phyloP scores from a whole-genome alignment of 495 filamentous ascomycete species.

The Penicillium salamii region DNA sequence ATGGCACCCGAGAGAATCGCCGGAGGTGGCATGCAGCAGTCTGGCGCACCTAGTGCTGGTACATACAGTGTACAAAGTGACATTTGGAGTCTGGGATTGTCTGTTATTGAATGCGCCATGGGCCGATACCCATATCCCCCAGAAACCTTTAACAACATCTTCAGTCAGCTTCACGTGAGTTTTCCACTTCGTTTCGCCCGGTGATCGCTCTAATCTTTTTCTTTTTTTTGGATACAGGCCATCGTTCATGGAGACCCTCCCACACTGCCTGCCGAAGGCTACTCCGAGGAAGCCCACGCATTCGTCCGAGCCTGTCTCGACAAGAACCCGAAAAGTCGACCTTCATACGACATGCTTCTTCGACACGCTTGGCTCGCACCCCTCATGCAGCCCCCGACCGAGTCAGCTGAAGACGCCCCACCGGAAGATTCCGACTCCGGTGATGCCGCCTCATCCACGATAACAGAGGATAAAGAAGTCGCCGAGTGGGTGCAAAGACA shows the following conservation, averaged over 20 bases:
- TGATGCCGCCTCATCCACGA: constrained; percentile 39
- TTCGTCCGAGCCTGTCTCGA: constrained; percentile 90
- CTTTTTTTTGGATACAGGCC: constrained; percentile 64
- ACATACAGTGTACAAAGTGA: constrained; percentile 98
- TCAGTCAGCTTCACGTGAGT: constrained; percentile 95
- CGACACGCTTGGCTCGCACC: constrained; percentile 83
- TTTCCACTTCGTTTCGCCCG: not conserved
- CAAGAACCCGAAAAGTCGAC: constrained; percentile 86
- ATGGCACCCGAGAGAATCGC: constrained; percentile 98
- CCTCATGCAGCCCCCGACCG: constrained; percentile 78
- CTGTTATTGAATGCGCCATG: constrained; percentile 94
- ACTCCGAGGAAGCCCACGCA: constrained; percentile 74
- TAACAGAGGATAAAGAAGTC: constrained; percentile 71
- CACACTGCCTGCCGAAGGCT: constrained; percentile 72
- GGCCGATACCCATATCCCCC: constrained; percentile 96
- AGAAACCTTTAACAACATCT: constrained; percentile 98
- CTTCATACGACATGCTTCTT: constrained; percentile 84
- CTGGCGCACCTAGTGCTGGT: constrained; percentile 66
- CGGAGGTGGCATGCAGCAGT: constrained; percentile 75
- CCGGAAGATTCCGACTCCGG: constrained; percentile 38
- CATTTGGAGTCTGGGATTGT: constrained; percentile 94
- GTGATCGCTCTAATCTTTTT: constrained; percentile 18
- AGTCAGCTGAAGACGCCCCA: constrained; percentile 64
- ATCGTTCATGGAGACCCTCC: constrained; percentile 97
- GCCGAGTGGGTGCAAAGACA: constrained; percentile 80